Evolutionary conservation across 106 monocot species (phyloP), one percentile per base, ranked within the genome.

Genomic region (Dactylorhiza incarnata): DNA sequence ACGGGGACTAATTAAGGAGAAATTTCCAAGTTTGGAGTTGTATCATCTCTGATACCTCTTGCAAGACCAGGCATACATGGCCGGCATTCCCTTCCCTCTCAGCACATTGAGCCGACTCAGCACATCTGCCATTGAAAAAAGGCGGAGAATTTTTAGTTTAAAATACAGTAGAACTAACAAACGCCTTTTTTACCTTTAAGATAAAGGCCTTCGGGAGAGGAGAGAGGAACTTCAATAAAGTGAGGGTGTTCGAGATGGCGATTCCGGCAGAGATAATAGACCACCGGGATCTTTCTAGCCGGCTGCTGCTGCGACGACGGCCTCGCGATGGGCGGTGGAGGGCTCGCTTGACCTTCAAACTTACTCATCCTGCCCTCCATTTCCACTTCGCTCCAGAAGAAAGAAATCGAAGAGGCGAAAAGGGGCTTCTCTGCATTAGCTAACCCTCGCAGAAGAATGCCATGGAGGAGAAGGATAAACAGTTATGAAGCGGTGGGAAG

Each of bases 1-100:
- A 15, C 0, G 17, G 45, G 20, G 62, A 44, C n/a, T n/a, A 7
- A 8, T 1, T 4, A 54, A 43, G 29, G 5, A 7, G 16, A 43
- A 74, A 29, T 46, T 53, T 54, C 3, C 5, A 17, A 29, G 54
- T 1, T 0, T 16, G 3, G 51, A 8, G 12, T 17, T n/a, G 48
- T 45, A 4, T 14, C 4, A 4, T 14, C 4, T 15, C 9, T 72
- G 11, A 3, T 75, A 95, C 95, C 89, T 87, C 85, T 95, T 92
- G 70, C 92, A 95, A 46, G 95, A 95, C 95, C 92, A 95, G n/a
- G 95, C 90, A 51, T 95, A 95, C 89, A 86, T 81, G 10, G 83
- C 76, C 14, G 92, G 84, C 86, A 95, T 88, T 45, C 86, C 85
- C 63, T 88, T 90, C 14, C 95, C 95, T 69, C 95, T 83, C 24